Conservation (phyloP, 306 rosid species). For the Coriaria nepalensis region DNA sequence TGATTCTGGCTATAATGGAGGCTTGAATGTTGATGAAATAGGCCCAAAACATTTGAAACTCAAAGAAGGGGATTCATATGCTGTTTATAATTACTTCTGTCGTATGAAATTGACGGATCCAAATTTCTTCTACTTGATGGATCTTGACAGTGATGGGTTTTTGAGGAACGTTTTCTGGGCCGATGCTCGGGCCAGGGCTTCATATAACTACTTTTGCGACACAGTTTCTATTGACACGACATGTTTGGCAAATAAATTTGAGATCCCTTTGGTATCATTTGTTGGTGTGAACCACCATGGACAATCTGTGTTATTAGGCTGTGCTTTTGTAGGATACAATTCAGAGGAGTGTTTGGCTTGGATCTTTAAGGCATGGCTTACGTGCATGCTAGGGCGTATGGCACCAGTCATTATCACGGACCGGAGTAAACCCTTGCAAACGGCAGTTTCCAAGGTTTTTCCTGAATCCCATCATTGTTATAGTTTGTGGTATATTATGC, state of each 20-base stretch:
- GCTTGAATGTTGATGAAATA: slow-evolving; percentile 28
- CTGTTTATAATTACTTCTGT: slow-evolving; percentile 61
- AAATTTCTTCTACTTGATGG: slow-evolving; percentile 59
- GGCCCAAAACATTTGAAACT: slow-evolving; percentile 49
- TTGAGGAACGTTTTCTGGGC: slow-evolving; percentile 72
- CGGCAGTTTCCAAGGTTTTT: slow-evolving; percentile 49
- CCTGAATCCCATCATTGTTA: slow-evolving; percentile 56
- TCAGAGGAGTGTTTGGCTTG: slow-evolving; percentile 50
- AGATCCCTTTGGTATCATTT: slow-evolving; percentile 57
- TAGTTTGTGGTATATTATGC: slow-evolving; percentile 46
- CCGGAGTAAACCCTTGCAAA: slow-evolving; percentile 47
- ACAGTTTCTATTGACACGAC: slow-evolving; percentile 51
- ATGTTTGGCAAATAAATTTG: slow-evolving; percentile 58
- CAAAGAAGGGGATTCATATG: slow-evolving; percentile 60
- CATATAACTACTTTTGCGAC: slow-evolving; percentile 46
- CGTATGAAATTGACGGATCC: slow-evolving; percentile 63
- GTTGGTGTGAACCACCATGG: slow-evolving; percentile 64
- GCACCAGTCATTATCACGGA: slow-evolving; percentile 53
- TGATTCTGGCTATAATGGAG: slow-evolving; percentile 29
- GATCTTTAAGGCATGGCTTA: slow-evolving; percentile 57
- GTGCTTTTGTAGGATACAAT: slow-evolving; percentile 60
- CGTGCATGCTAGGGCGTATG: slow-evolving; percentile 49
- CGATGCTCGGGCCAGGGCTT: slow-evolving; percentile 58
- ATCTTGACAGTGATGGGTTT: slow-evolving; percentile 48
- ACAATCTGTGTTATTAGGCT: slow-evolving; percentile 52